phyloP scores from a whole-genome alignment of 371 early-diverging fungal species.

The Coemansia sp. region DNA sequence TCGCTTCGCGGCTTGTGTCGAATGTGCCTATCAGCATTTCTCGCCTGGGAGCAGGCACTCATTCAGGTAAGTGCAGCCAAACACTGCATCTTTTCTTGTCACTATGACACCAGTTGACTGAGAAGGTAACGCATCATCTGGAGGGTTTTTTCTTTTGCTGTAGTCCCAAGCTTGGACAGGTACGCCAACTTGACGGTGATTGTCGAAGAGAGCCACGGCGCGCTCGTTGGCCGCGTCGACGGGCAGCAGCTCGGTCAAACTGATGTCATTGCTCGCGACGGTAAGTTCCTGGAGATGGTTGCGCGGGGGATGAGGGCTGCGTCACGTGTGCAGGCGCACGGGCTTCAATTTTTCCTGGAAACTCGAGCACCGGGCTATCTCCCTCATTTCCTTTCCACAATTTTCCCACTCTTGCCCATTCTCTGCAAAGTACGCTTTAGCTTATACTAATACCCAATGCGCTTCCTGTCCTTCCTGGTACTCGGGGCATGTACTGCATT shows the following conservation, averaged over 20 bases:
- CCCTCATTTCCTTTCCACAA: background rate
- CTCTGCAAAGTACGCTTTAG: background rate
- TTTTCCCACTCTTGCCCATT: background rate
- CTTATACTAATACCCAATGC: conserved; percentile 10
- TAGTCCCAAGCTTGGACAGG: conserved; percentile 26
- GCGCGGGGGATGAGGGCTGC: background rate
- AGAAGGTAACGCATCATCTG: background rate
- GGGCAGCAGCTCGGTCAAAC: conserved; percentile 27
- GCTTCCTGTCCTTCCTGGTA: background rate
- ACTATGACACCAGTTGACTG: too few species aligned
- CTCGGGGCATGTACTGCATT: conserved; percentile 14
- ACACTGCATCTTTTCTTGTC: background rate
- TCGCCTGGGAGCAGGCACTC: conserved; percentile 38
- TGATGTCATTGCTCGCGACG: conserved; percentile 37
- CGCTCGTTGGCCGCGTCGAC: conserved; percentile 15
- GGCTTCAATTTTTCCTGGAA: background rate
- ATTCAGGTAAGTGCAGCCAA: conserved; percentile 25
- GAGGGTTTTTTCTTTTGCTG: conserved; percentile 1
- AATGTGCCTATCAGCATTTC: conserved; percentile 30
- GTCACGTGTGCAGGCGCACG: conserved; percentile 2
- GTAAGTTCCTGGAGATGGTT: conserved; percentile 18
- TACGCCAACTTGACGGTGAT: conserved; percentile 3
- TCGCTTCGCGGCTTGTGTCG: conserved; percentile 30
- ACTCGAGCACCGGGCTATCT: background rate
- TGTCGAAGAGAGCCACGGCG: conserved; percentile 12